Base-by-base conservation (phyloP, 2,329 filamentous ascomycete species). In the Colletotrichum scovillei region DNA sequence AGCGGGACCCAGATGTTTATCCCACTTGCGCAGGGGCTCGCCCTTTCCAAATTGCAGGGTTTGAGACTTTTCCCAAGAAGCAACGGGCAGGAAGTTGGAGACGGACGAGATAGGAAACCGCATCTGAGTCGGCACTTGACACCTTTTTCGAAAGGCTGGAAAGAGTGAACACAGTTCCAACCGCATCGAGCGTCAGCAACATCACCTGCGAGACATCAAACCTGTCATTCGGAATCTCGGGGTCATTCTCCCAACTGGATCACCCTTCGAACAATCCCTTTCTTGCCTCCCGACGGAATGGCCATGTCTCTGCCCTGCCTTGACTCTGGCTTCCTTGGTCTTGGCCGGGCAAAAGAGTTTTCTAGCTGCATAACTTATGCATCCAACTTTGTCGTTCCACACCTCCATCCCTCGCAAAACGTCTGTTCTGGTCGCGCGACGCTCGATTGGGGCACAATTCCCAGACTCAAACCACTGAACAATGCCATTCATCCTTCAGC, bases 201-300 rank as follows among this genome's bases (percentile, higher is more conserved):
- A 30, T 42, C 28, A 42, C 38, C 22, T 52, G 24, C 38, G 14
- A 53, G 53, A 60, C 55, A 62, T 9, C 22, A 46, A 24, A 14
- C 56, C 32, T 46, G 16, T 26, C 28, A 19, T 28, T 49, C 22
- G 62, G 62, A 64, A 64, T 62, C 49, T 7, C 28, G 49, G 56
- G 4, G 56, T 30, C 49, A 55, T 55, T 60, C 32, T 14, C 24
- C 63, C 56, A 11, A 5, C 35, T 59, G 22, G 11, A 16, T n/a
- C 63, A 8, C 19, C 57, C 32, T 3, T 14, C 56, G 57, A 62
- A 60, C 71, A 73, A 71, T 71, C 67, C 67, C 67, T 73, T 71
- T 73, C 67, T 73, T 73, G 60, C 67, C 71, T 62, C 46, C 14
- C 26, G 24, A 46, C 53, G 67, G 67, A 73, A 73, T 63, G 32